These are phyloP conservation scores for Schizonepeta tenuifolia DNA, from an alignment of 257 asterid species.

Conservation along the genomic window DNA sequence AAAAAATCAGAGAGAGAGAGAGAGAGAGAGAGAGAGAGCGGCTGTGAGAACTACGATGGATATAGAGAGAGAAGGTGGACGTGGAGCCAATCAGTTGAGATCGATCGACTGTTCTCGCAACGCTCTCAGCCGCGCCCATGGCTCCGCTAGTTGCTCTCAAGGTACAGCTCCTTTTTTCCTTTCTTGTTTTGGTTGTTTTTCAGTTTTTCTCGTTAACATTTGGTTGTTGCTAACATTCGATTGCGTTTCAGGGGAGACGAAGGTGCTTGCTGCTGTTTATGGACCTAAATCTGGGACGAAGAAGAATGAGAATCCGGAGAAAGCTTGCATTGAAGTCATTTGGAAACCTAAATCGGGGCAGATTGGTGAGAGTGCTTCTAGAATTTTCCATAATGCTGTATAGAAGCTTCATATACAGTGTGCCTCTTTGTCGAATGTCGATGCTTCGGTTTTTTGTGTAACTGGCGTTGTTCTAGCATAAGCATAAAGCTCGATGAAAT, in stretches of 20 bases:
- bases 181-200: neutral
- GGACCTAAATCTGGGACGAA: conserved; percentile 96
- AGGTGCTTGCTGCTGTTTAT: conserved; percentile 91
- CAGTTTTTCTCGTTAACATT: neutral
- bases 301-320: conserved; percentile 95
- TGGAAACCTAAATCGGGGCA: conserved; percentile 95
- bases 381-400: neutral
- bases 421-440: conserved; percentile 1
- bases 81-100: conserved; percentile 77
- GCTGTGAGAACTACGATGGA: conserved; percentile 42
- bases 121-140: conserved; percentile 89
- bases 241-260: conserved; percentile 91
- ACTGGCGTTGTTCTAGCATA: neutral
- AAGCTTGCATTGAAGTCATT: conserved; percentile 83
- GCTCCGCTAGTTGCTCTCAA: conserved; percentile 82
- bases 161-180: conserved; percentile 34
- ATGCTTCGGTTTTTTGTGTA: neutral
- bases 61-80: conserved; percentile 75
- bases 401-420: neutral
- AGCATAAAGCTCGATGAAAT: too few relatives aligned
- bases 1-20: neutral
- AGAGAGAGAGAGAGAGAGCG: neutral
- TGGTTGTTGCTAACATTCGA: conserved; percentile 9
- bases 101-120: conserved; percentile 71
- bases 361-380: conserved; percentile 52